phyloP scores from a whole-genome alignment of 306 rosid genomes.

The Arachis hypogaea region DNA sequence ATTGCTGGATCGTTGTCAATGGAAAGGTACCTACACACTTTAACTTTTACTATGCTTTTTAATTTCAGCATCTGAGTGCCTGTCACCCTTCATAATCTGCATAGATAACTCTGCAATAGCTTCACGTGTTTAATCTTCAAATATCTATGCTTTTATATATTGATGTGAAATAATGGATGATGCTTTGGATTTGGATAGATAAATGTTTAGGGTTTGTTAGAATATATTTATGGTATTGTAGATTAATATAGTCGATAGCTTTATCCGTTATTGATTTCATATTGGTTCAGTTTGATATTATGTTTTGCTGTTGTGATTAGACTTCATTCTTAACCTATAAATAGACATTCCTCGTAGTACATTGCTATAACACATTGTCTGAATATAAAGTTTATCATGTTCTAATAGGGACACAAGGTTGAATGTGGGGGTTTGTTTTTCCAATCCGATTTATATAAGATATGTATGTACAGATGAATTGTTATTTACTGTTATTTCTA shows the following conservation, averaged over 20 bases:
- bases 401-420: too few relatives aligned
- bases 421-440: neutral
- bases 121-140: neutral
- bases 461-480: neutral
- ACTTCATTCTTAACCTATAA: too few relatives aligned
- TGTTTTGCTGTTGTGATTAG: too few relatives aligned
- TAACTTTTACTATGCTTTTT: neutral
- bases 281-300: too few relatives aligned
- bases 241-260: too few relatives aligned
- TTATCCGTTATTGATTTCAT: too few relatives aligned
- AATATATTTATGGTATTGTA: neutral
- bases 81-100: neutral
- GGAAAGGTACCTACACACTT: slow-evolving; percentile 61
- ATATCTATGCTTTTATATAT: neutral
- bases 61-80: neutral
- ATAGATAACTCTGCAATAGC: neutral
- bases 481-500: neutral
- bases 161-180: neutral
- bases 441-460: neutral
- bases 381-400: too few relatives aligned
- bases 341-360: too few relatives aligned
- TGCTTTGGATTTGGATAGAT: neutral
- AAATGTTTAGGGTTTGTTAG: neutral
- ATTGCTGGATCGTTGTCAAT: slow-evolving; percentile 84
- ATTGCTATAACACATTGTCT: too few relatives aligned